A percentile compares a stretch with the other conserved stretches of the same genome.
Evolutionary conservation across 257 asterid genomes (phyloP).

Genomic region (Cinchona pubescens): DNA sequence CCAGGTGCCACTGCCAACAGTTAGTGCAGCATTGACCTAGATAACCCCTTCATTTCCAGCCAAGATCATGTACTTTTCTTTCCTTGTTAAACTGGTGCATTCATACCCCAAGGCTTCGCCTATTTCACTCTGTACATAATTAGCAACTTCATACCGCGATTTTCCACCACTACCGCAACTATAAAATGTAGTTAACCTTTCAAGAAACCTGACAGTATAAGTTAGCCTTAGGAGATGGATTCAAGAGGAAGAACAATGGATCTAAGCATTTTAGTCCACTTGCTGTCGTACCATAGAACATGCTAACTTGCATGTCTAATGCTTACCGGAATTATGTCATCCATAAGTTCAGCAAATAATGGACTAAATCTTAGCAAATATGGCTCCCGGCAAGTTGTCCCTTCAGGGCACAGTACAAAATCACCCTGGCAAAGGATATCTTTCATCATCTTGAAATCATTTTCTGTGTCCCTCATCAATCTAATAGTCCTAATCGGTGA

Average conservation of each 20-base stretch:
- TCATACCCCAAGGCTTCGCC: conserved; percentile 30
- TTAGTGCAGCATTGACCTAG: neutral
- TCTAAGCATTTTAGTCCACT: conserved; percentile 33
- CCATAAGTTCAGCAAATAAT: conserved; percentile 32
- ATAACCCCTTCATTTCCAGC: conserved; percentile 41
- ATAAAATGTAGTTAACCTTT: neutral
- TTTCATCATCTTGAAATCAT: conserved; percentile 23
- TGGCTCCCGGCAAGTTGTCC: conserved; percentile 42
- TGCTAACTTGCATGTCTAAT: conserved; percentile 22
- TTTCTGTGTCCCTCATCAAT: conserved; percentile 26
- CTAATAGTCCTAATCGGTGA: conserved; percentile 26
- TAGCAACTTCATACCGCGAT: conserved; percentile 33
- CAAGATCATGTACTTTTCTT: conserved; percentile 33
- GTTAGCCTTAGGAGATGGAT: conserved; percentile 31
- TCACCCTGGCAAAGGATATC: conserved; percentile 23
- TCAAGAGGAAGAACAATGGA: conserved; percentile 34
- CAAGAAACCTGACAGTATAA: conserved; percentile 22
- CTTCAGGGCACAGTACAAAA: conserved; percentile 36
- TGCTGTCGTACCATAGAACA: conserved; percentile 40
- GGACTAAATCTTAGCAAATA: conserved; percentile 39
- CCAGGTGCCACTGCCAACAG: neutral
- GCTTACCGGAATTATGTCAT: conserved; percentile 35
- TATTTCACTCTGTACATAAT: conserved; percentile 31
- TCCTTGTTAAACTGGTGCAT: conserved; percentile 36
- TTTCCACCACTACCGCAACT: conserved; percentile 16